Evolutionary conservation across 2,329 filamentous ascomycete genomes (phyloP).

Genomic region (Monosporascus sp.): DNA sequence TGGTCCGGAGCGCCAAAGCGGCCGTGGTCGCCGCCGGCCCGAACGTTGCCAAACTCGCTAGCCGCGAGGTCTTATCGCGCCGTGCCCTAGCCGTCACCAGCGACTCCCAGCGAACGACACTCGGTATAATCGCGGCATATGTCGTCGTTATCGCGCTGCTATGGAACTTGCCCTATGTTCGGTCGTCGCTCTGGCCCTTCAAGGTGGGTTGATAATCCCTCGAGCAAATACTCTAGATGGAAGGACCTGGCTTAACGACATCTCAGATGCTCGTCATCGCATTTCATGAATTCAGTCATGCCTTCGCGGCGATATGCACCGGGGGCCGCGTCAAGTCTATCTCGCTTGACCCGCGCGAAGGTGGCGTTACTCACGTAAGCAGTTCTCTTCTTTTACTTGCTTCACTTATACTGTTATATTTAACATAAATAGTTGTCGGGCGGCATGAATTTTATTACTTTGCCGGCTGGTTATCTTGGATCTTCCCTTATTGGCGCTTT

Average conservation of each 20-base stretch:
- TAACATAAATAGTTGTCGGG: too few relatives aligned
- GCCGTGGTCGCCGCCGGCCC: conserved; percentile 20
- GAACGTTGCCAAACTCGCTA: conserved; percentile 16
- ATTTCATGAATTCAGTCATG: conserved; percentile 76
- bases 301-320: conserved; percentile 65
- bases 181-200: conserved; percentile 72
- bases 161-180: conserved; percentile 76
- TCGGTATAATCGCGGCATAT: conserved; percentile 67
- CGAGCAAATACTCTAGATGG: background rate
- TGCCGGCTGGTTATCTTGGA: conserved; percentile 74
- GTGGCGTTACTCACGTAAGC: conserved; percentile 73
- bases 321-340: conserved; percentile 71
- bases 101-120: conserved; percentile 63
- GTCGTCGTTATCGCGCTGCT: conserved; percentile 68
- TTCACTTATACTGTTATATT: too few relatives aligned
- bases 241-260: conserved; percentile 6
- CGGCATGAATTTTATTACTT: conserved; percentile 62
- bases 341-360: conserved; percentile 68
- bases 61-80: conserved; percentile 31
- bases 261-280: conserved; percentile 73
- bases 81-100: conserved; percentile 55
- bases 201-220: conserved; percentile 46
- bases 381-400: too few relatives aligned
- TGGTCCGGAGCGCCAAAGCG: conserved; percentile 19
- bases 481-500: conserved; percentile 72